Percentiles rank a stretch among this genome's conserved stretches.
phyloP scores from a whole-genome alignment of 805 yeast species.

The Priceomyces medius region DNA sequence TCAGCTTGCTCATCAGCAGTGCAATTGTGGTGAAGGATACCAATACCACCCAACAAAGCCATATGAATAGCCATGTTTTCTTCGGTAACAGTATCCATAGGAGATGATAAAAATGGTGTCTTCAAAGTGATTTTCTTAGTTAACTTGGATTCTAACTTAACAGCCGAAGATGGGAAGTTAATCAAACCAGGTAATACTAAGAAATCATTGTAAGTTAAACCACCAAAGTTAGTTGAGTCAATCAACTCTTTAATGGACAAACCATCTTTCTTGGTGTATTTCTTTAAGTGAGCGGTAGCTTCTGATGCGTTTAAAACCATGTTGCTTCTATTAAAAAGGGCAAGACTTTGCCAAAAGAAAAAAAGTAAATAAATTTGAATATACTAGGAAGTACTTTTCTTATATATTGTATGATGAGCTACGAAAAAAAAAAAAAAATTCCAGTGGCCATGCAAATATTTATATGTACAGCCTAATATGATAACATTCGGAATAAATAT shows the following conservation, averaged over 20 bases:
- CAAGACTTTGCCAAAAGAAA: slow-evolving; percentile 44
- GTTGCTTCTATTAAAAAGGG: slow-evolving; percentile 20
- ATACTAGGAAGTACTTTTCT: slow-evolving; percentile 3
- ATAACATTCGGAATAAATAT: no score
- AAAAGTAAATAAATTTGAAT: slow-evolving; percentile 14
- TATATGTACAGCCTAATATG: no score
- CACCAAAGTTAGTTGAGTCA: slow-evolving; percentile 91
- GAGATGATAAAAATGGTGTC: slow-evolving; percentile 95
- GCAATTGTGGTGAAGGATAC: slow-evolving; percentile 98
- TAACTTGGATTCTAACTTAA: slow-evolving; percentile 77
- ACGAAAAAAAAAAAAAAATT: slow-evolving; percentile 3
- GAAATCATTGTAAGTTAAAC: slow-evolving; percentile 96
- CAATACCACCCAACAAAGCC: slow-evolving; percentile 98
- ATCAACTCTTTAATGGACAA: slow-evolving; percentile 77
- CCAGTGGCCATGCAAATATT: no score
- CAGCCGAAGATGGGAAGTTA: slow-evolving; percentile 77
- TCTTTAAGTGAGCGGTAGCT: slow-evolving; percentile 66
- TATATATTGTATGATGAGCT: slow-evolving; percentile 1
- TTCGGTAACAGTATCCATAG: slow-evolving; percentile 99
- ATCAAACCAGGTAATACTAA: slow-evolving; percentile 94
- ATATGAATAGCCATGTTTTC: slow-evolving; percentile 95
- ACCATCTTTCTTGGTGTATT: slow-evolving; percentile 78
- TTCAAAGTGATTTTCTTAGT: slow-evolving; percentile 90
- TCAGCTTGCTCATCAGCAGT: slow-evolving; percentile 96
- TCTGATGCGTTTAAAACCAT: slow-evolving; percentile 45